These are phyloP conservation scores for Calocybe gambosa DNA, from an alignment of 1,284 basidiomycete genomes.

Conservation along the genomic window DNA sequence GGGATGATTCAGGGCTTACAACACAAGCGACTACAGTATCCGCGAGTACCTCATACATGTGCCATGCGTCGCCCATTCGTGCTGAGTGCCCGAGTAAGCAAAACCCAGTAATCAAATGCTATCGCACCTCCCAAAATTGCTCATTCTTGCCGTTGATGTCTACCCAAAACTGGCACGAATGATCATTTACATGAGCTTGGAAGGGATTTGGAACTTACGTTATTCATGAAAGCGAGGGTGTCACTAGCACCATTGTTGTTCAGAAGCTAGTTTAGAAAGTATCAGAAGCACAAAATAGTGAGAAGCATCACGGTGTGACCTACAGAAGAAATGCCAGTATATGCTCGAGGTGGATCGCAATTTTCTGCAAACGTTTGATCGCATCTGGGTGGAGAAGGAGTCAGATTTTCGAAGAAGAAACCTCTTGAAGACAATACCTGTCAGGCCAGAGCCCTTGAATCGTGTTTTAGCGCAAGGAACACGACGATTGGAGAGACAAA, in stretches of 20 bases:
- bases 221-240: conserved; percentile 64
- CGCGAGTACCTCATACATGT: conserved; percentile 57
- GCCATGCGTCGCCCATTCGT: conserved; percentile 71
- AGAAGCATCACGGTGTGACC: conserved; percentile 11
- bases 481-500: conserved; percentile 20
- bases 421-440: conserved; percentile 31
- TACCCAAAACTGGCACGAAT: conserved; percentile 49
- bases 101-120: not conserved
- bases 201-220: conserved; percentile 24
- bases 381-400: conserved; percentile 40
- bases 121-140: conserved; percentile 62
- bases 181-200: not conserved
- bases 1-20: not conserved
- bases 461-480: conserved; percentile 7
- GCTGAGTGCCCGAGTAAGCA: conserved; percentile 27
- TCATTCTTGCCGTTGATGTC: conserved; percentile 58
- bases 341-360: conserved; percentile 62
- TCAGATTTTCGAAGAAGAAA: not conserved
- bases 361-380: conserved; percentile 56
- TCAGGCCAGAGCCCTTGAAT: conserved; percentile 63
- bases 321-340: conserved; percentile 52
- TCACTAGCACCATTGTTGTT: conserved; percentile 49
- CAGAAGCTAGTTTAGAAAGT: conserved; percentile 43
- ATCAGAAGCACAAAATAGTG: not conserved
- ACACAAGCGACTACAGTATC: not conserved